phyloP scores from a whole-genome alignment of 169 alveolate species.

The Plasmodium coatneyi region DNA sequence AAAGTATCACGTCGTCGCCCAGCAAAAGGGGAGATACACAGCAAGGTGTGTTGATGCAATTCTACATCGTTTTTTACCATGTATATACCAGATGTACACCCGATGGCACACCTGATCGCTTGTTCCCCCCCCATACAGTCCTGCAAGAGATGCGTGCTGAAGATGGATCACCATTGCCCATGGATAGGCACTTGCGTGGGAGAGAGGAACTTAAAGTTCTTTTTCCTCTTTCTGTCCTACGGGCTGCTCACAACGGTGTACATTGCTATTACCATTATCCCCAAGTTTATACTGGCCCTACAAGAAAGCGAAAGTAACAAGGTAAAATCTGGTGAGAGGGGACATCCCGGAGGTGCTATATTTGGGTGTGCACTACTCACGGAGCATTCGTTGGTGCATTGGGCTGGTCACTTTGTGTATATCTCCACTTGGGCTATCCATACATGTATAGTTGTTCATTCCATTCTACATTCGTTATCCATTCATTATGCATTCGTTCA shows the following conservation, averaged over 20 bases:
- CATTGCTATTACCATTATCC: conserved; percentile 24
- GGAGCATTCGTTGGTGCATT: neutral
- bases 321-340: conserved; percentile 7
- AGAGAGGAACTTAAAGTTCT: conserved; percentile 47
- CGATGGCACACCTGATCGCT: neutral
- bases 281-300: conserved; percentile 33
- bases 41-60: neutral
- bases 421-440: neutral
- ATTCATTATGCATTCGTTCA: no score
- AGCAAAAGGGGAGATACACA: neutral
- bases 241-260: conserved; percentile 37
- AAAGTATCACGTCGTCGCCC: neutral
- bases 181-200: conserved; percentile 74
- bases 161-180: conserved; percentile 73
- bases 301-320: conserved; percentile 1
- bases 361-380: neutral
- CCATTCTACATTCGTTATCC: no score
- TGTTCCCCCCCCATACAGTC: neutral
- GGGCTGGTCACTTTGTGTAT: neutral
- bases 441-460: neutral
- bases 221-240: conserved; percentile 34
- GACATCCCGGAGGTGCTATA: neutral
- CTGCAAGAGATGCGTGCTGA: conserved; percentile 46
- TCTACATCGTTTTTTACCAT: neutral
- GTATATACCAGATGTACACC: neutral